Conservation (phyloP, 1,284 basidiomycete genomes). For the Austroboletus novae-zelandiae region DNA sequence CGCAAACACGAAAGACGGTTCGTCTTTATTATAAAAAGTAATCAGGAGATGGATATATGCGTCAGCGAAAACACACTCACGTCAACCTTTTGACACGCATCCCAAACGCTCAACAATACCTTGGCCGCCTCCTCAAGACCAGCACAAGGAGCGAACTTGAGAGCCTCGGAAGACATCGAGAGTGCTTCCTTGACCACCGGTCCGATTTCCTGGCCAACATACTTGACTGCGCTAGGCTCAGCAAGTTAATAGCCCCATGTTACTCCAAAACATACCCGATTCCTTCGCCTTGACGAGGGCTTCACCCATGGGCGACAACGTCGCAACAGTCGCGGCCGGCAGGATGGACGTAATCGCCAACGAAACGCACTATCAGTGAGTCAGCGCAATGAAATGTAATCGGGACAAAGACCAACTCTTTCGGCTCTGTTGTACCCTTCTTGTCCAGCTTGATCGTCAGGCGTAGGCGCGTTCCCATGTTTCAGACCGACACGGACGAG, state of each 20-base stretch:
- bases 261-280: conserved; percentile 16
- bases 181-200: conserved; percentile 27
- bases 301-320: conserved; percentile 26
- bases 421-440: conserved; percentile 22
- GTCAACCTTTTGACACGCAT: conserved; percentile 56
- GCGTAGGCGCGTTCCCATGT: background rate
- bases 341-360: conserved; percentile 30
- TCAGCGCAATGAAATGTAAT: background rate
- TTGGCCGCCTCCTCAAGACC: conserved; percentile 53
- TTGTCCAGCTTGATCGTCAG: conserved; percentile 12
- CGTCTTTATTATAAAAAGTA: conserved; percentile 37
- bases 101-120: conserved; percentile 59
- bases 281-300: conserved; percentile 19
- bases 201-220: conserved; percentile 19
- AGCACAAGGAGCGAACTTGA: conserved; percentile 55
- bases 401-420: conserved; percentile 6
- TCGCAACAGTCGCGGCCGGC: conserved; percentile 14
- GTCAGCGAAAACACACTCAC: conserved; percentile 38
- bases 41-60: conserved; percentile 1
- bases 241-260: background rate
- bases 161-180: conserved; percentile 37
- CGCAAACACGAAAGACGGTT: conserved; percentile 52
- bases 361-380: conserved; percentile 22
- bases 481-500: conserved; percentile 14
- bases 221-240: conserved; percentile 13